Conservation (phyloP, 73 alveolate genomes). For the Stentor roeselii region DNA sequence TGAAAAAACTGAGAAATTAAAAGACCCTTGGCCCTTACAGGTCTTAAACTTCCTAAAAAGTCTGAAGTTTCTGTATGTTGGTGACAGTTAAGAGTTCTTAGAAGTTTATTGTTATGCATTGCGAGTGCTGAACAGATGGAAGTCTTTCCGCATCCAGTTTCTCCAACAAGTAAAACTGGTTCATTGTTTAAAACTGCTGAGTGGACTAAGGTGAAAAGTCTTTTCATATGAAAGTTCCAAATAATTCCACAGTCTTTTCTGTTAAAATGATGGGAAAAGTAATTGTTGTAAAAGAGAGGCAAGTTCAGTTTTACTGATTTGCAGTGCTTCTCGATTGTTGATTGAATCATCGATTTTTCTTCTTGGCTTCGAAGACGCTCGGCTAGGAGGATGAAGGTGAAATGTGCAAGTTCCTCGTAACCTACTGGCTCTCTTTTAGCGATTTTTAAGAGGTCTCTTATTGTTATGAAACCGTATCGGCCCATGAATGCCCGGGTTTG, state of each 20-base stretch:
- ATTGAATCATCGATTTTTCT: slow-evolving; percentile 84
- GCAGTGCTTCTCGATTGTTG: slow-evolving; percentile 74
- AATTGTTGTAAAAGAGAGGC: slow-evolving; percentile 63
- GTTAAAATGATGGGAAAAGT: slow-evolving; percentile 44
- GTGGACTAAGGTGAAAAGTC: slow-evolving; percentile 94
- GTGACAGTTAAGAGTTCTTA: slow-evolving; percentile 95
- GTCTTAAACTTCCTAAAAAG: slow-evolving; percentile 90
- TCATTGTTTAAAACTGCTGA: slow-evolving; percentile 90
- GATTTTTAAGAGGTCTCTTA: slow-evolving; percentile 98
- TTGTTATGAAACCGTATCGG: slow-evolving; percentile 92
- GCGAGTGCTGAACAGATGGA: slow-evolving; percentile 86
- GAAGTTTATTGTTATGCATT: slow-evolving; percentile 46
- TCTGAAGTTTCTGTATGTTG: slow-evolving; percentile 98
- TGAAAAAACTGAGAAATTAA: neutral
- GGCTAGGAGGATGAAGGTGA: slow-evolving; percentile 92
- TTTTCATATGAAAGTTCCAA: slow-evolving; percentile 80
- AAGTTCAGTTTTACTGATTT: slow-evolving; percentile 67
- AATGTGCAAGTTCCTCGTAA: slow-evolving; percentile 77
- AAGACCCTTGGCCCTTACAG: slow-evolving; percentile 50
- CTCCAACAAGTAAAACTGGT: slow-evolving; percentile 99
- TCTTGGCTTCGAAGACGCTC: slow-evolving; percentile 93
- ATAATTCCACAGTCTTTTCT: slow-evolving; percentile 52
- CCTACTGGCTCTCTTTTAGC: slow-evolving; percentile 84
- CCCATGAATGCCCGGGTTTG: slow-evolving; percentile 80
- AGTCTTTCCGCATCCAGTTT: slow-evolving; percentile 99